These are phyloP conservation scores for Mrakia blollopis DNA, from an alignment of 768 basidiomycete species.

Conservation along the genomic window DNA sequence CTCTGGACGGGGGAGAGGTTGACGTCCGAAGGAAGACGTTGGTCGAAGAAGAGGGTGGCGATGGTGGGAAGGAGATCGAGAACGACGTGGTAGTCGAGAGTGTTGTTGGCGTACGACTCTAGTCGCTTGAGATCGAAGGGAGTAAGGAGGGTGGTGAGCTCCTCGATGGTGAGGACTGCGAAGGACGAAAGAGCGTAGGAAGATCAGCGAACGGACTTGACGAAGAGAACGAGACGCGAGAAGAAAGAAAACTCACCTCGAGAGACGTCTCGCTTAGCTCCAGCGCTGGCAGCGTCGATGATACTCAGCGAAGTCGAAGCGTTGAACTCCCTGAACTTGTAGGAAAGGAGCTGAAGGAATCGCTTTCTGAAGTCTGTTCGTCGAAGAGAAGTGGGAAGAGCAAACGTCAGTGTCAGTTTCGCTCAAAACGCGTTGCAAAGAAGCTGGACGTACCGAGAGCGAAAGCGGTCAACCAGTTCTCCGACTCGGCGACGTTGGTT, in stretches of 20 bases:
- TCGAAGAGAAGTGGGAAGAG: neutral
- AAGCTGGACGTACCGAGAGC: conserved; percentile 47
- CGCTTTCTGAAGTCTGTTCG: conserved; percentile 81
- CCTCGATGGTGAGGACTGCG: conserved; percentile 51
- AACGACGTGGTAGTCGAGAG: conserved; percentile 93
- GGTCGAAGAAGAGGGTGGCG: conserved; percentile 79
- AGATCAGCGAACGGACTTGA: neutral
- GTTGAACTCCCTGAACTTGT: conserved; percentile 90
- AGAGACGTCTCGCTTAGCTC: conserved; percentile 31
- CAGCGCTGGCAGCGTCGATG: conserved; percentile 70
- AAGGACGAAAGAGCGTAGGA: neutral
- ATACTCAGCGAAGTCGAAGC: conserved; percentile 80
- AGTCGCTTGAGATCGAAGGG: conserved; percentile 95
- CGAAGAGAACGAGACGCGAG: neutral
- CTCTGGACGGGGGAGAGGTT: conserved; percentile 74
- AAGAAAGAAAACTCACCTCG: conserved; percentile 16
- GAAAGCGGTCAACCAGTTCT: conserved; percentile 85
- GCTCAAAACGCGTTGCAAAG: neutral
- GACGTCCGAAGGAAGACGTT: conserved; percentile 54
- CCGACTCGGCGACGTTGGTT: conserved; percentile 56
- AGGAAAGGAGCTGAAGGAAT: conserved; percentile 83
- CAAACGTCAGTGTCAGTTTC: neutral
- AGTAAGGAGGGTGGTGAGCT: conserved; percentile 62
- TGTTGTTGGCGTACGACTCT: conserved; percentile 83
- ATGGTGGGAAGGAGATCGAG: conserved; percentile 82